phyloP scores from a whole-genome alignment of 495 filamentous ascomycete genomes.

The Penicillium verhagenii region DNA sequence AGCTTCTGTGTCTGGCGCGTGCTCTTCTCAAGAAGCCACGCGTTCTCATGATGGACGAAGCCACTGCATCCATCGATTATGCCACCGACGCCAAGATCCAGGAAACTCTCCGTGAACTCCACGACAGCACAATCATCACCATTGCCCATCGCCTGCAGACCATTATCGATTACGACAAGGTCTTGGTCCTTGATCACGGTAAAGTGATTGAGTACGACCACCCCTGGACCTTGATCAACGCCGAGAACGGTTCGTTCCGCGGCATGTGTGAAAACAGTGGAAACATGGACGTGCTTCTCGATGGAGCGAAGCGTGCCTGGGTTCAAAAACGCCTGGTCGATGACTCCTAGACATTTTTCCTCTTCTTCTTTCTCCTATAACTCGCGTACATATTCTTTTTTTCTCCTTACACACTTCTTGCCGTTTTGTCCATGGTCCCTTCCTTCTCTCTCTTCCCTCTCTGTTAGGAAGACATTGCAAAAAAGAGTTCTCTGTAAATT shows the following conservation, averaged over 20 bases:
- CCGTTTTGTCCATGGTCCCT: neutral
- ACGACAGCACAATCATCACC: slow-evolving; percentile 87
- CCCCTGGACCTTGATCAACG: slow-evolving; percentile 74
- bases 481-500: slow-evolving; percentile 11
- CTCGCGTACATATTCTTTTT: slow-evolving; percentile 8
- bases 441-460: neutral
- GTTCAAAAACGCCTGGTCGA: slow-evolving; percentile 54
- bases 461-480: neutral
- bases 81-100: slow-evolving; percentile 95
- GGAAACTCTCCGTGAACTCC: slow-evolving; percentile 84
- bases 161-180: slow-evolving; percentile 97
- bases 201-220: slow-evolving; percentile 83
- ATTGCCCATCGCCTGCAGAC: slow-evolving; percentile 98
- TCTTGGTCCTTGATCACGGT: slow-evolving; percentile 93
- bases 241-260: slow-evolving; percentile 69
- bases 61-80: slow-evolving; percentile 97
- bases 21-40: slow-evolving; percentile 89
- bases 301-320: slow-evolving; percentile 74
- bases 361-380: neutral
- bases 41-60: slow-evolving; percentile 98
- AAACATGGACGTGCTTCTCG: slow-evolving; percentile 69
- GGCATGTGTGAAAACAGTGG: slow-evolving; percentile 96
- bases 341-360: slow-evolving; percentile 31
- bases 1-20: slow-evolving; percentile 92
- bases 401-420: neutral